Conservation (phyloP, 1,284 basidiomycete species). For the Cryptococcus sp. region DNA sequence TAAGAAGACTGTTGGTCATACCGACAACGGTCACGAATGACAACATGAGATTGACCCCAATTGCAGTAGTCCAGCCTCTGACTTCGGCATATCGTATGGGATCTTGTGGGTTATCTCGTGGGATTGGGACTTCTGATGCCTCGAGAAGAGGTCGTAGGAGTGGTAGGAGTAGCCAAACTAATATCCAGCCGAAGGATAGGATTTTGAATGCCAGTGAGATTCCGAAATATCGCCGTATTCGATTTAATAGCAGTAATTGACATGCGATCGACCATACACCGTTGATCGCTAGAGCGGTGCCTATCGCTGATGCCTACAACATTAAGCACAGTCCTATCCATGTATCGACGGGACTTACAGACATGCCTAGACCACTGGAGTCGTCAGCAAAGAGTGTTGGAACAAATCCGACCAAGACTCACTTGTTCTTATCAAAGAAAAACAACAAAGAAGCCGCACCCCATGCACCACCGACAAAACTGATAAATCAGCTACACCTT, state of each 20-base stretch:
- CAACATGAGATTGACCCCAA: conserved; percentile 33
- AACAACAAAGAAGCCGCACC: conserved; percentile 37
- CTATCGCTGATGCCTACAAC: conserved; percentile 33
- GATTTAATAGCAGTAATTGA: conserved; percentile 39
- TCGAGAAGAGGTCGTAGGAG: conserved; percentile 28
- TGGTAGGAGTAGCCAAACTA: conserved; percentile 37
- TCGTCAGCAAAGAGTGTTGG: conserved; percentile 3
- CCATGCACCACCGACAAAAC: conserved; percentile 40
- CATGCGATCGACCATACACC: conserved; percentile 41
- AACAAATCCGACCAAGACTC: conserved; percentile 8
- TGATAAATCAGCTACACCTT: conserved; percentile 3
- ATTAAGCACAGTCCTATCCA: conserved; percentile 5
- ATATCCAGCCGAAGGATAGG: conserved; percentile 34
- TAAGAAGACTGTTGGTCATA: conserved; percentile 30
- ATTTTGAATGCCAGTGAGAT: conserved; percentile 31
- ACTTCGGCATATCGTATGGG: conserved; percentile 17
- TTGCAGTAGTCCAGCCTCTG: conserved; percentile 28
- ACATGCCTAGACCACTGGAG: conserved; percentile 37
- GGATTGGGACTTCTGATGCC: conserved; percentile 22
- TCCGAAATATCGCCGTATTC: conserved; percentile 34
- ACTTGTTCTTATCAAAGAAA: conserved; percentile 41
- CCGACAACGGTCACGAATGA: conserved; percentile 31
- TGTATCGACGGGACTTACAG: conserved; percentile 9
- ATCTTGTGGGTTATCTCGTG: conserved; percentile 3
- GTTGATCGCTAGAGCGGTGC: conserved; percentile 39